Evolutionary conservation across 2,329 filamentous ascomycete genomes (phyloP).

Genomic region (Monosporascus sp.): DNA sequence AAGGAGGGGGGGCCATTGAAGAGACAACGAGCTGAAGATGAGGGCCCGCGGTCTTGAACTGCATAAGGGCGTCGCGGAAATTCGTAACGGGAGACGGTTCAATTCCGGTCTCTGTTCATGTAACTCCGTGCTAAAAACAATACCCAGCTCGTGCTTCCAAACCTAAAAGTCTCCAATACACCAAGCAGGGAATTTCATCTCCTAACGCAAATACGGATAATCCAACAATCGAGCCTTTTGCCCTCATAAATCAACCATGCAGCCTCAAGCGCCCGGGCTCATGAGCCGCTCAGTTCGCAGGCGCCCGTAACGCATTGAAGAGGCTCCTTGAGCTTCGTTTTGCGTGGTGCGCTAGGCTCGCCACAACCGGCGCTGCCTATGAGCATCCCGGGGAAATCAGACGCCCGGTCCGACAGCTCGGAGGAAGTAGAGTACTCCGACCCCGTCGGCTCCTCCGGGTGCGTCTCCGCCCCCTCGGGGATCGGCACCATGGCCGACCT

Average conservation of each 20-base stretch:
- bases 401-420: constrained; percentile 44
- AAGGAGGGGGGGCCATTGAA: too few species aligned
- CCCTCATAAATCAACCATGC: background rate
- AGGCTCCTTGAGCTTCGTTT: background rate
- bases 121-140: background rate
- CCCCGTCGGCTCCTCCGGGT: constrained; percentile 45
- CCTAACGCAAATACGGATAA: background rate
- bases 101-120: too few species aligned
- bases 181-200: background rate
- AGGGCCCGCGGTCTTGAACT: too few species aligned
- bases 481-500: constrained; percentile 64
- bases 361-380: constrained; percentile 28
- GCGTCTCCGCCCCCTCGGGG: constrained; percentile 55
- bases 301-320: constrained; percentile 12
- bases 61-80: too few species aligned
- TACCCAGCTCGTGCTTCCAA: background rate
- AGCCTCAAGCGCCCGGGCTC: background rate
- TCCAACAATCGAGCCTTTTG: too few species aligned
- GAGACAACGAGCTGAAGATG: too few species aligned
- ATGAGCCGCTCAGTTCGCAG: constrained; percentile 23
- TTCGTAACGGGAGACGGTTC: too few species aligned
- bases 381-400: constrained; percentile 20
- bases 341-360: background rate
- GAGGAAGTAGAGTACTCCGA: constrained; percentile 39
- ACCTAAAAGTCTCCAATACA: background rate